Evolutionary conservation across 352 stramenopile genomes (phyloP), one percentile per base, ranked within the genome.

Genomic region (Globisporangium alternatum): DNA sequence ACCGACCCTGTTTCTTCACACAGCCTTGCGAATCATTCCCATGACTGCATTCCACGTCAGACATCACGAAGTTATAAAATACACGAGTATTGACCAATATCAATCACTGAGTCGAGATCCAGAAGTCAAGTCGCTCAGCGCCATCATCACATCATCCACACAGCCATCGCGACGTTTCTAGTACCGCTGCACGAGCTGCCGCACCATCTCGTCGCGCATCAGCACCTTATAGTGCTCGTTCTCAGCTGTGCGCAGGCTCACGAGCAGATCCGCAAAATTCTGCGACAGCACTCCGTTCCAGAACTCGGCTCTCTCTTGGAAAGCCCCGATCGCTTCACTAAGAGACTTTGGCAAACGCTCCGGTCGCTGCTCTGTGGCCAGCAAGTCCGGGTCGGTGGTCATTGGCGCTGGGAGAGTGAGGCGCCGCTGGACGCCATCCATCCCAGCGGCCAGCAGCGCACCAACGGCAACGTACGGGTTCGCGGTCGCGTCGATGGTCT

Each of bases 381-480:
- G 44, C 25, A 48, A 54, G 7, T 61, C 56, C 28, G 71, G 71
- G 31, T 77, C 65, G 6, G 53, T 8, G 1, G 17, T 43, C 13
- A 58, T 51, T 19, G 62, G 22, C 25, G 31, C 21, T 37, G 67
- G 67, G 0, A 77, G 55, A 35, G 0, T 13, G 1, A 63, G 21
- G 9, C 59, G 28, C 0, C 48, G 25, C 7, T 70, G 30, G 2
- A 75, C 17, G 0, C 71, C 71, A 15, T 30, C 53, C 57, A 75
- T 75, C 0, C 64, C 71, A 10, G 64, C 68, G 0, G 71, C 67
- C 2, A 77, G 31, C 25, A 77, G 54, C 17, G 64, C 60, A 19
- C 71, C 71, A 2, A 77, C 25, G 1, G 71, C 61, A 25, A 77
- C n/a, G 43, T 77, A 75, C 53, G 71, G 71, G 39, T 75, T 77